These are phyloP conservation scores for Glaciozyma martinii DNA, from an alignment of 768 basidiomycete genomes.

Conservation along the genomic window DNA sequence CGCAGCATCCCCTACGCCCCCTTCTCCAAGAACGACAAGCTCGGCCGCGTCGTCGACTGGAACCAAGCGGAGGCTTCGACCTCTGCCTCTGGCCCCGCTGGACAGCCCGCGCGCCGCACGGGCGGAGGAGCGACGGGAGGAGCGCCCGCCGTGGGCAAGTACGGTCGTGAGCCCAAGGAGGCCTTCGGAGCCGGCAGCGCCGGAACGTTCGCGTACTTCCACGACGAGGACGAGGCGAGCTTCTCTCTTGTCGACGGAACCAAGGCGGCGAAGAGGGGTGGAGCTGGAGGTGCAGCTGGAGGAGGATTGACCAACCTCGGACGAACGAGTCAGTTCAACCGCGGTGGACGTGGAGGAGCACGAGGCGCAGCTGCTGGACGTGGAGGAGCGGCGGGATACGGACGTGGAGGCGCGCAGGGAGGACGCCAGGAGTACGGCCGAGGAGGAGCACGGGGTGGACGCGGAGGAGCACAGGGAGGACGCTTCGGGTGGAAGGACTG, in stretches of 20 bases:
- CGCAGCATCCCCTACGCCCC: conserved; percentile 85
- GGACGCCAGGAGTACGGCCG: conserved; percentile 39
- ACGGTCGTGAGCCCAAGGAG: conserved; percentile 58
- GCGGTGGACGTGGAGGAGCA: conserved; percentile 37
- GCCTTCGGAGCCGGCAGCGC: conserved; percentile 84
- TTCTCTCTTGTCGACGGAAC: conserved; percentile 93
- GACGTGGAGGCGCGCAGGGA: conserved; percentile 42
- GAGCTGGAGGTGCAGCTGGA: conserved; percentile 23
- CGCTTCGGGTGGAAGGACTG: conserved; percentile 82
- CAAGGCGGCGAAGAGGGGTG: conserved; percentile 28
- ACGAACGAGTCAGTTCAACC: conserved; percentile 1
- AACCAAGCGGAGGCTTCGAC: conserved; percentile 61
- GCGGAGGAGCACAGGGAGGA: conserved; percentile 45
- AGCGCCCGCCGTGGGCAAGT: conserved; percentile 47
- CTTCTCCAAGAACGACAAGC: conserved; percentile 97
- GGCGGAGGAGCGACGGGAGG: conserved; percentile 20
- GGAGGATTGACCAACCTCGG: conserved; percentile 25
- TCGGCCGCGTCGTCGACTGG: conserved; percentile 97
- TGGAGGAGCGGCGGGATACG: conserved; percentile 45
- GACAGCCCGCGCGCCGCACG: conserved; percentile 41
- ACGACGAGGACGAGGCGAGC: conserved; percentile 92
- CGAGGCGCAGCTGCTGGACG: conserved; percentile 28
- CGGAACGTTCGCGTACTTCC: conserved; percentile 91
- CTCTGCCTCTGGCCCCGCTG: conserved; percentile 49
- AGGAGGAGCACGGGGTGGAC: conserved; percentile 40